Conservation (phyloP, 495 filamentous ascomycete genomes). For the Annulohypoxylon maeteangense region DNA sequence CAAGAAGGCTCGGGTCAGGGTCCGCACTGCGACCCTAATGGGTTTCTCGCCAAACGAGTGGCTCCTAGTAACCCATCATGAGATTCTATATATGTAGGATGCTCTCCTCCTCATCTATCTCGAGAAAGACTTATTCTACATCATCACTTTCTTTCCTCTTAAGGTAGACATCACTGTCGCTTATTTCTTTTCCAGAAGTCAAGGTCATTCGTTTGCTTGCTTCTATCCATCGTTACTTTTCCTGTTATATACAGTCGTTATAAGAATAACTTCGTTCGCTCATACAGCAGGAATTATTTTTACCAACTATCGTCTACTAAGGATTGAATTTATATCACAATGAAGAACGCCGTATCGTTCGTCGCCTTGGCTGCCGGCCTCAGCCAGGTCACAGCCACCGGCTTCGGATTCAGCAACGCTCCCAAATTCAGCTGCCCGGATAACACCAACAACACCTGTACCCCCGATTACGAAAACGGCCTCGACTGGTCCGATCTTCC, state of each 20-base stretch:
- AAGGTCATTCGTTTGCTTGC: slow-evolving; percentile 69
- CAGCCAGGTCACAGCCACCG: slow-evolving; percentile 67
- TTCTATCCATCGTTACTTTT: slow-evolving; percentile 51
- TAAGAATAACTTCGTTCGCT: slow-evolving; percentile 46
- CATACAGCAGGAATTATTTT: slow-evolving; percentile 42
- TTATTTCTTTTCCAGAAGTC: slow-evolving; percentile 53
- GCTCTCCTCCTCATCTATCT: slow-evolving; percentile 34
- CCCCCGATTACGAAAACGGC: slow-evolving; percentile 69
- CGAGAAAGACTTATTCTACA: slow-evolving; percentile 40
- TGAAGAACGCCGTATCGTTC: slow-evolving; percentile 62
- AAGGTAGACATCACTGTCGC: slow-evolving; percentile 41
- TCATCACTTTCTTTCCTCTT: slow-evolving; percentile 52
- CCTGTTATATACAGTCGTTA: slow-evolving; percentile 42
- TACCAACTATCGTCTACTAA: slow-evolving; percentile 14
- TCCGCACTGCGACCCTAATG: slow-evolving; percentile 18
- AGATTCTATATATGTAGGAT: slow-evolving; percentile 45
- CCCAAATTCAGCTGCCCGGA: slow-evolving; percentile 72
- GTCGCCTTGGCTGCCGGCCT: slow-evolving; percentile 66
- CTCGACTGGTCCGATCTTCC: slow-evolving; percentile 75
- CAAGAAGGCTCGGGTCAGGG: slow-evolving; percentile 27
- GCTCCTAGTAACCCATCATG: slow-evolving; percentile 27
- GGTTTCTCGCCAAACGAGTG: slow-evolving; percentile 40
- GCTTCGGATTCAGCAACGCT: slow-evolving; percentile 66
- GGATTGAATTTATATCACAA: slow-evolving; percentile 46
- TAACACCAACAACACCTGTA: slow-evolving; percentile 83